phyloP scores from a whole-genome alignment of 116 monocot genomes.

The Zostera marina region DNA sequence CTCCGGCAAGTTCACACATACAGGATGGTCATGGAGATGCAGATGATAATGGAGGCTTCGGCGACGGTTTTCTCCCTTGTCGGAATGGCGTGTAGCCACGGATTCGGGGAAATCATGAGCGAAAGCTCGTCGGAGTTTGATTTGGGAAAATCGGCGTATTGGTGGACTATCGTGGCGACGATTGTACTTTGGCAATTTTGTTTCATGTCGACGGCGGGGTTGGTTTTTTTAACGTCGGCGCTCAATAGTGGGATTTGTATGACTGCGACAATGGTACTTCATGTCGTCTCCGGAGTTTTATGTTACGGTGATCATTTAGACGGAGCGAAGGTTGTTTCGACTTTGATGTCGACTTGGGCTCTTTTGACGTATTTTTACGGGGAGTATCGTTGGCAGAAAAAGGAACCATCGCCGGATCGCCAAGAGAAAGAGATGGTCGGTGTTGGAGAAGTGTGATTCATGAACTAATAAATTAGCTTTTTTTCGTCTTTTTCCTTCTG shows the following conservation, averaged over 20 bases:
- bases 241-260: conserved; percentile 59
- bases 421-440: not conserved
- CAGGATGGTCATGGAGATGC: conserved; percentile 42
- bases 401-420: not conserved
- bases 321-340: conserved; percentile 34
- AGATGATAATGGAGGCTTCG: conserved; percentile 40
- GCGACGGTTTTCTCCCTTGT: conserved; percentile 34
- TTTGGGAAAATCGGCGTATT: conserved; percentile 24
- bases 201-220: conserved; percentile 64
- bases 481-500: not conserved
- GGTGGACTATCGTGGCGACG: conserved; percentile 16
- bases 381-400: conserved; percentile 17
- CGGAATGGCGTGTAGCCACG: conserved; percentile 19
- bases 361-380: conserved; percentile 53
- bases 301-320: conserved; percentile 37
- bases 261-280: conserved; percentile 35
- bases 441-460: not conserved
- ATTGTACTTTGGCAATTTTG: conserved; percentile 46
- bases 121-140: conserved; percentile 21
- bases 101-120: conserved; percentile 10
- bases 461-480: too few species aligned
- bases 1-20: conserved; percentile 14
- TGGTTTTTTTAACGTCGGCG: conserved; percentile 56
- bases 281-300: conserved; percentile 47
- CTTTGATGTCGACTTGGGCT: conserved; percentile 43